A percentile compares a stretch with the other conserved stretches of the same genome.
These are phyloP conservation scores for Aspergillus unguis DNA, from an alignment of 2,329 filamentous ascomycete genomes.

Conservation along the genomic window DNA sequence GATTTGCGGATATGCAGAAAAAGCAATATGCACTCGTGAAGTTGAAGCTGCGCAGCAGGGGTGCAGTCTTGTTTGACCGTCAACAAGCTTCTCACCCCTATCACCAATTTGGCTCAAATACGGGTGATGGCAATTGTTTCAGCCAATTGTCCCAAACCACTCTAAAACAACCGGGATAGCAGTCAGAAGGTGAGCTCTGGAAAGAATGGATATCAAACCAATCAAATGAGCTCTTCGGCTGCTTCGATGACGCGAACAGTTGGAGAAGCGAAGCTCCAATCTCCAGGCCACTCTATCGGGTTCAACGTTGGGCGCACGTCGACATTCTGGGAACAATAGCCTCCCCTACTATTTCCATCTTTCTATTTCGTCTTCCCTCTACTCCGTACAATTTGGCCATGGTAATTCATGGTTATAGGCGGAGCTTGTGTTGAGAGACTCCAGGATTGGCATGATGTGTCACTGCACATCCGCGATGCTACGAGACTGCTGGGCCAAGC, in stretches of 20 bases:
- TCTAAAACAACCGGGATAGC: neutral
- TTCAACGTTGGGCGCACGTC: neutral
- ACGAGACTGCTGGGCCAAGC: neutral
- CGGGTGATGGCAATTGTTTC: too few species aligned
- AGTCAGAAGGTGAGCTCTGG: neutral
- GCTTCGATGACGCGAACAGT: neutral
- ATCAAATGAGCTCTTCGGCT: neutral
- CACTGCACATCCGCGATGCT: neutral
- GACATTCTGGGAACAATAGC: neutral
- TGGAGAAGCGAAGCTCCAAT: neutral
- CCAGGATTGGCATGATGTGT: neutral
- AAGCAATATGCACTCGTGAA: neutral
- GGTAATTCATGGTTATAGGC: neutral
- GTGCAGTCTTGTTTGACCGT: too few species aligned
- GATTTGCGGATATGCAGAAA: neutral
- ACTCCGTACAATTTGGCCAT: neutral
- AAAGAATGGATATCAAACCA: neutral
- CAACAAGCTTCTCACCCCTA: too few species aligned
- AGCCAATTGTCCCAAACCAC: too few species aligned
- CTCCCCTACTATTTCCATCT: neutral
- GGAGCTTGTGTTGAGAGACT: neutral
- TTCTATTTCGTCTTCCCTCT: neutral
- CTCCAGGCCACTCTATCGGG: neutral
- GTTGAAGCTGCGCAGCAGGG: too few species aligned
- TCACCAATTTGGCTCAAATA: too few species aligned